These are phyloP conservation scores for Coniochaeta pulveracea DNA, from an alignment of 2,329 filamentous ascomycete genomes.

Conservation along the genomic window DNA sequence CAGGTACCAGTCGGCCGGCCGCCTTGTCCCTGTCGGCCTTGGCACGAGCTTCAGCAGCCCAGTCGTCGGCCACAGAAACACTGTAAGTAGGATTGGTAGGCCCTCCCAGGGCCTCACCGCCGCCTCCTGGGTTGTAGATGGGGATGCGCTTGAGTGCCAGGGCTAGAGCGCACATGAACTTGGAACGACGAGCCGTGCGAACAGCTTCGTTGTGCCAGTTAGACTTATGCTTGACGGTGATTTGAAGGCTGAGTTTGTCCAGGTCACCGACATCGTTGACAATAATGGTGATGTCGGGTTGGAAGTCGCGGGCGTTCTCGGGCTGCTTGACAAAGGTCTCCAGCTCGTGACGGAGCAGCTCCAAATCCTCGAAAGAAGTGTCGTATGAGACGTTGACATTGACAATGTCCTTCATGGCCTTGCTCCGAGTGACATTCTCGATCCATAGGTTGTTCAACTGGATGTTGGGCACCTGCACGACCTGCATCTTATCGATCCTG, in stretches of 20 bases:
- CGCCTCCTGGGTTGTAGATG: constrained; percentile 72
- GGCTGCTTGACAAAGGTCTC: constrained; percentile 70
- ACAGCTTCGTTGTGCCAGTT: constrained; percentile 85
- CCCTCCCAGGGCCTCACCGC: constrained; percentile 46
- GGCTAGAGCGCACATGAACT: constrained; percentile 93
- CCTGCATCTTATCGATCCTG: constrained; percentile 69
- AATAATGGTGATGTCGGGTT: constrained; percentile 69
- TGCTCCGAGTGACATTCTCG: constrained; percentile 84
- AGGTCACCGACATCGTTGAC: constrained; percentile 71
- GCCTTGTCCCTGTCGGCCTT: constrained; percentile 50
- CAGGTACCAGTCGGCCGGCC: constrained; percentile 52
- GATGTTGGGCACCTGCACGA: constrained; percentile 75
- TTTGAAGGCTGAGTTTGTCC: constrained; percentile 74
- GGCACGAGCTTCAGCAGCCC: constrained; percentile 53
- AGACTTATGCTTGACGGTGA: constrained; percentile 85
- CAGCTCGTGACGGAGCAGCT: constrained; percentile 75
- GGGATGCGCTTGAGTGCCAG: constrained; percentile 78
- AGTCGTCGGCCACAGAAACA: constrained; percentile 60
- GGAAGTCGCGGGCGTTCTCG: constrained; percentile 86
- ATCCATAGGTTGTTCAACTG: constrained; percentile 87
- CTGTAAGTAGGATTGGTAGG: constrained; percentile 72
- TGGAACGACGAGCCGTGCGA: constrained; percentile 71
- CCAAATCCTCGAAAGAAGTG: constrained; percentile 81
- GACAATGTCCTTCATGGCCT: constrained; percentile 81
- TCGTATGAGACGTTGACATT: constrained; percentile 74